Percentiles rank a stretch among this genome's conserved stretches.
Conservation (phyloP, 345 rosid species). For the Aurinia saxatilis region DNA sequence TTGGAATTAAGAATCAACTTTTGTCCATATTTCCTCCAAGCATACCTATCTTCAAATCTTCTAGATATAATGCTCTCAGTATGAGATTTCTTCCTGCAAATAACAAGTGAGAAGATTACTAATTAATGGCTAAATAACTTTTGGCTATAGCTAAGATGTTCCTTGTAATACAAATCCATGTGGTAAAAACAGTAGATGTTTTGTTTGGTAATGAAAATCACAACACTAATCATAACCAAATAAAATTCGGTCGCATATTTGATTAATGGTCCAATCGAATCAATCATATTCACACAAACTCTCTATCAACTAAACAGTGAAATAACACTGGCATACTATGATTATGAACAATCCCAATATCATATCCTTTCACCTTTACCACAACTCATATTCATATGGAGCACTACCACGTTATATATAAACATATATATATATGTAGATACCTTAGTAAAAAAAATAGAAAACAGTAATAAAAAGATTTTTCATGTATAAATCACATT, state of each 20-base stretch:
- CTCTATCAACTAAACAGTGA: slow-evolving; percentile 1
- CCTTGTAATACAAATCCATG: not conserved
- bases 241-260: not conserved
- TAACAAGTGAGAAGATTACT: not conserved
- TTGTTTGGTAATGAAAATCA: not conserved
- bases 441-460: not conserved
- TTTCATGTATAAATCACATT: too few species aligned
- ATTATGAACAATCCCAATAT: not conserved
- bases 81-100: slow-evolving; percentile 42
- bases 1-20: slow-evolving; percentile 60
- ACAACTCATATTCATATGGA: slow-evolving; percentile 8
- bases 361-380: not conserved
- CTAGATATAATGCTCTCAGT: slow-evolving; percentile 32
- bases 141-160: not conserved
- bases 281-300: slow-evolving; percentile 14
- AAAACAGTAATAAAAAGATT: not conserved
- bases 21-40: slow-evolving; percentile 96
- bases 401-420: slow-evolving; percentile 1
- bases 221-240: not conserved
- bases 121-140: not conserved
- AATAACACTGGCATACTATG: not conserved
- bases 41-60: slow-evolving; percentile 41
- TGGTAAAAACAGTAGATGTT: not conserved
- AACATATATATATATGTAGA: not conserved
- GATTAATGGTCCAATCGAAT: slow-evolving; percentile 4